Conservation (phyloP, 495 filamentous ascomycete genomes). For the Neurospora sp. region DNA sequence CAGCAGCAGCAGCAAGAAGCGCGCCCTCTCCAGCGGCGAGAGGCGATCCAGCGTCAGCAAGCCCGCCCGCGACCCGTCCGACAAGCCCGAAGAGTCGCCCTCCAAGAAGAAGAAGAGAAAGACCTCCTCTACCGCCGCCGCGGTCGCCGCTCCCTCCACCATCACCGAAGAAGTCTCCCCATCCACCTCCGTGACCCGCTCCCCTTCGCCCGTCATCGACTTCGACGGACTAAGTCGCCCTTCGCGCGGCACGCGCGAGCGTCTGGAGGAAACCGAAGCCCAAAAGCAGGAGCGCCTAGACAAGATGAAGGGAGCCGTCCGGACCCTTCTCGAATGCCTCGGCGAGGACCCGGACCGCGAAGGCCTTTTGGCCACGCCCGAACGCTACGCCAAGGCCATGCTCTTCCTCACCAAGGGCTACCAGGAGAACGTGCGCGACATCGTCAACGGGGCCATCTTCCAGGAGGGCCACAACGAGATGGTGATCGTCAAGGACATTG, state of each 20-base stretch:
- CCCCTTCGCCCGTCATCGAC: constrained; percentile 57
- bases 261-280: constrained; percentile 67
- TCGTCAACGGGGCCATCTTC: constrained; percentile 93
- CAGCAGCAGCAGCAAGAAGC: constrained; percentile 17
- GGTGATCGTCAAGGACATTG: constrained; percentile 96
- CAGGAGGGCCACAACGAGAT: constrained; percentile 95
- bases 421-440: constrained; percentile 85
- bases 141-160: constrained; percentile 12
- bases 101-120: constrained; percentile 30
- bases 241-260: constrained; percentile 64
- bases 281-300: constrained; percentile 59
- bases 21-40: constrained; percentile 17
- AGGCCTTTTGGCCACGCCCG: constrained; percentile 77
- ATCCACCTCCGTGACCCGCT: constrained; percentile 22
- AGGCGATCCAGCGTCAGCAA: constrained; percentile 49
- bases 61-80: constrained; percentile 62
- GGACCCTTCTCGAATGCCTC: constrained; percentile 88
- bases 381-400: constrained; percentile 92
- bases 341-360: constrained; percentile 93
- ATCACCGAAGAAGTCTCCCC: constrained; percentile 3
- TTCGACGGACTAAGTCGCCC: constrained; percentile 68
- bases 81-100: constrained; percentile 45
- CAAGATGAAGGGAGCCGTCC: constrained; percentile 75
- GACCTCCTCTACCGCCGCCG: constrained; percentile 10
- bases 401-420: constrained; percentile 99